Base-by-base conservation (phyloP, 306 rosid genomes). In the Begonia loranthoides region DNA sequence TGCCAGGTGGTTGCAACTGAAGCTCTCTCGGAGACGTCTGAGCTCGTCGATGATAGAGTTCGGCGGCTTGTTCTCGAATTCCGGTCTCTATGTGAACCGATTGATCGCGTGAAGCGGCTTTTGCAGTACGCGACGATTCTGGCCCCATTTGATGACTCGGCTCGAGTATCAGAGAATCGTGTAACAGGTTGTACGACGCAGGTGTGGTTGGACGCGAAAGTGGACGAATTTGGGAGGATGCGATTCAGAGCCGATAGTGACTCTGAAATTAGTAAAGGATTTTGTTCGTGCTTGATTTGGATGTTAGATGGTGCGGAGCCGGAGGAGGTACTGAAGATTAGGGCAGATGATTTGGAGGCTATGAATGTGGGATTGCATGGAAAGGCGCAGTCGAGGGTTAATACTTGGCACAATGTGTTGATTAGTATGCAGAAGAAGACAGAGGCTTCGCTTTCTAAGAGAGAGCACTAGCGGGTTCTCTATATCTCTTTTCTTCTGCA, bases 181-280 rank as follows among this genome's bases (percentile, higher is more conserved):
- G 89, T 87, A 1, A 21, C 3, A 13, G 96, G 89, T 0, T 87
- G 96, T 60, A 40, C 89, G 1, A 78, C 84, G 0, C 74, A 80
- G 66, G 87, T 87, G 17, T 87, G 96, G 96, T 10, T 87, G 49
- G 83, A 71, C 12, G 77, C 81, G 1, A 71, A 66, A 62, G 44
- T 80, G 70, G 84, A 82, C 57, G 41, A 61, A 24, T 1, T 9
- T 1, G 73, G 84, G 49, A 61, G 72, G 48, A 70, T 87, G 78
- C 63, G 89, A 41, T 87, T 87, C 51, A 17, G 51, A 12, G 96
- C 89, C 0, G 94, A 79, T 34, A 87, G 87, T 54, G 96, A 87
- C 51, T 87, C 96, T 40, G 96, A 87, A 76, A 82, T 87, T 3
- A 71, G 87, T 15, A 82, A 78, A 34, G 96, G 89, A 2, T 87